Base-by-base conservation (phyloP, 331 rosid genomes). In the Pyracantha coccinea region DNA sequence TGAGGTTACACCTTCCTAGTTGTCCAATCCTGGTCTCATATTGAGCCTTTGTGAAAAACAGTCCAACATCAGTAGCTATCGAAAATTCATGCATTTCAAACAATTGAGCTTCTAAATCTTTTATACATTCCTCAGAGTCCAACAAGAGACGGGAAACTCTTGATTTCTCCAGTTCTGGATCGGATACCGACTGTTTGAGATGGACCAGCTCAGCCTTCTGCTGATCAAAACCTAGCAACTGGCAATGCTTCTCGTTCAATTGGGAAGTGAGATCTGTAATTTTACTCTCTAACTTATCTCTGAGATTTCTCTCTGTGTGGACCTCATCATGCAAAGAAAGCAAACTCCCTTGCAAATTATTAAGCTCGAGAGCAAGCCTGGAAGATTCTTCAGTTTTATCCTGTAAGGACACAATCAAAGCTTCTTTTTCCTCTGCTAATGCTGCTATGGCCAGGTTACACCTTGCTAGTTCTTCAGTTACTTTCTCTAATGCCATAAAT, bases 81-180 rank as follows among this genome's bases (percentile, higher is more conserved):
- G 79, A 85, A 78, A 80, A 77, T 73, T 84, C 87, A 61, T 75
- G 82, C 91, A 92, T 77, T 84, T 92, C 97, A 69, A 84, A 83
- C 47, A 92, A 71, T 63, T 86, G 85, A 77, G 72, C 80, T 82
- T 92, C 92, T 83, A 90, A 77, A 78, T 73, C 84, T 82, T 66
- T 75, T 65, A 90, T 85, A 74, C 33, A 73, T 83, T 80, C 80
- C 74, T 90, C 90, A 44, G 95, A 85, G 66, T 74, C 86, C 74
- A 75, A 77, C 55, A 89, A 79, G 79, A 80, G 84, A 69, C 76
- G 60, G 72, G 68, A 69, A 24, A 92, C 77, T 83, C 87, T 86
- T 82, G 93, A 85, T 77, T 90, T 95, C 79, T 92, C 97, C n/a
- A 75, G 78, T 75, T 95, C 96, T 15, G 89, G 78, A 72, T 86